These are phyloP conservation scores for Mycena filopes DNA, from an alignment of 768 basidiomycete species.

Conservation along the genomic window DNA sequence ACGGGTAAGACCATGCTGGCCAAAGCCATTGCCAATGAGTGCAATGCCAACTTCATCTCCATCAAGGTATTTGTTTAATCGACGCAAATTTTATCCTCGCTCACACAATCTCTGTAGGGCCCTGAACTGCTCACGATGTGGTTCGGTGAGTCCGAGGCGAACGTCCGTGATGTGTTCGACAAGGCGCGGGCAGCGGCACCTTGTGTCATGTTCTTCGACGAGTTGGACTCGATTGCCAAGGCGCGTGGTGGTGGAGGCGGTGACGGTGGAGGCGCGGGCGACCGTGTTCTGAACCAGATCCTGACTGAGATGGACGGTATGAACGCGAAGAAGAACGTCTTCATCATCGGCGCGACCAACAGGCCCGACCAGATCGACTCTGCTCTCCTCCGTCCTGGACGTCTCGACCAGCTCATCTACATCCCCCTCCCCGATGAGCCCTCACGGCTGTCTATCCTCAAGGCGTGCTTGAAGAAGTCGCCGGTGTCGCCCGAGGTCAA, in stretches of 20 bases:
- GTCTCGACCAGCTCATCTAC: conserved; percentile 99
- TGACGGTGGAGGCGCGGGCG: conserved; percentile 96
- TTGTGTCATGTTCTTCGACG: conserved; percentile 99
- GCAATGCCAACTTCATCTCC: conserved; percentile 99
- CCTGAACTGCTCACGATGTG: conserved; percentile 99
- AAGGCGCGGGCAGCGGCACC: conserved; percentile 99
- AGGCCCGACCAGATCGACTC: conserved; percentile 96
- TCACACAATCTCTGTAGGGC: conserved; percentile 60
- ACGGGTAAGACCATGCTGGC: conserved; percentile 99
- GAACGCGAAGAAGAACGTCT: conserved; percentile 99
- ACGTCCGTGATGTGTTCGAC: conserved; percentile 99
- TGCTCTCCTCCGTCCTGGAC: conserved; percentile 94
- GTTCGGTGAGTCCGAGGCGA: conserved; percentile 99
- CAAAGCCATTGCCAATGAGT: conserved; percentile 99
- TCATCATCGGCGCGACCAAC: conserved; percentile 97
- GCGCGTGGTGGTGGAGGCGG: conserved; percentile 87
- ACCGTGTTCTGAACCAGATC: conserved; percentile 97
- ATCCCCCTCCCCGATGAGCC: conserved; percentile 97
- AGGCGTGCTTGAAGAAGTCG: conserved; percentile 91
- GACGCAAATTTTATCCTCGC: not conserved
- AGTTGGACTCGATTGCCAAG: conserved; percentile 99
- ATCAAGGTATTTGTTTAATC: conserved; percentile 75
- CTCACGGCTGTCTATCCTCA: conserved; percentile 91
- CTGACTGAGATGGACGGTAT: conserved; percentile 99
- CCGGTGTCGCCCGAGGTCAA: conserved; percentile 88